Evolutionary conservation across 257 asterid genomes (phyloP).

Genomic region (Petunia secreta): DNA sequence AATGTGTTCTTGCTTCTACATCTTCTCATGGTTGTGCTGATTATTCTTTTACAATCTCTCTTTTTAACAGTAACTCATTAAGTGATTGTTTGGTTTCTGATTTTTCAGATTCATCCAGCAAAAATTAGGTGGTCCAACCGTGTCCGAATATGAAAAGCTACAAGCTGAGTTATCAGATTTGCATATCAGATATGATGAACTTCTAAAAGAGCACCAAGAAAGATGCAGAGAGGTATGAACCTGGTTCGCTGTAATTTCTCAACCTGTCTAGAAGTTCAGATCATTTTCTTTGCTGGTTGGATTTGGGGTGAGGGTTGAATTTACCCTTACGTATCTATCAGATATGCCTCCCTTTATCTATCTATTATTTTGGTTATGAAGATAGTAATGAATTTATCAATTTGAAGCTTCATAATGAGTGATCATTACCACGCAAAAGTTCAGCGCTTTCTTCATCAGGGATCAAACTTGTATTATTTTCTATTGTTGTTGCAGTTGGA

Average conservation of each 20-base stretch:
- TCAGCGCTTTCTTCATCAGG: background rate
- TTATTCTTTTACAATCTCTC: background rate
- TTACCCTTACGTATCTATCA: too few relatives aligned
- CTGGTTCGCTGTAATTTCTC: conserved; percentile 18
- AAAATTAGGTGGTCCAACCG: conserved; percentile 84
- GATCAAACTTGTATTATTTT: background rate
- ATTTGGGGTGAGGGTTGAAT: background rate
- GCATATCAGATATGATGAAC: conserved; percentile 63
- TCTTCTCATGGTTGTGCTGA: background rate
- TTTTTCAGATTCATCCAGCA: conserved; percentile 81
- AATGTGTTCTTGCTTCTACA: background rate
- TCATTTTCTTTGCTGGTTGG: background rate
- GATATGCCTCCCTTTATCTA: background rate
- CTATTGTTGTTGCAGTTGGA: conserved; percentile 56
- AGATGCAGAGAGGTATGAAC: conserved; percentile 68
- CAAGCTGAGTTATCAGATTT: conserved; percentile 73
- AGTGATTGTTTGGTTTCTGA: conserved; percentile 18
- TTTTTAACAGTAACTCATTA: background rate
- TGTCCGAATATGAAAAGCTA: conserved; percentile 81
- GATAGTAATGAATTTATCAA: background rate
- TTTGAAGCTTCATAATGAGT: background rate
- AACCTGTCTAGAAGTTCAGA: background rate
- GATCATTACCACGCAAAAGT: background rate
- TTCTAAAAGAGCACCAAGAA: conserved; percentile 66
- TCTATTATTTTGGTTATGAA: background rate